Base-by-base conservation (phyloP, 2,329 filamentous ascomycete species). In the Sclerotinia subarctica region DNA sequence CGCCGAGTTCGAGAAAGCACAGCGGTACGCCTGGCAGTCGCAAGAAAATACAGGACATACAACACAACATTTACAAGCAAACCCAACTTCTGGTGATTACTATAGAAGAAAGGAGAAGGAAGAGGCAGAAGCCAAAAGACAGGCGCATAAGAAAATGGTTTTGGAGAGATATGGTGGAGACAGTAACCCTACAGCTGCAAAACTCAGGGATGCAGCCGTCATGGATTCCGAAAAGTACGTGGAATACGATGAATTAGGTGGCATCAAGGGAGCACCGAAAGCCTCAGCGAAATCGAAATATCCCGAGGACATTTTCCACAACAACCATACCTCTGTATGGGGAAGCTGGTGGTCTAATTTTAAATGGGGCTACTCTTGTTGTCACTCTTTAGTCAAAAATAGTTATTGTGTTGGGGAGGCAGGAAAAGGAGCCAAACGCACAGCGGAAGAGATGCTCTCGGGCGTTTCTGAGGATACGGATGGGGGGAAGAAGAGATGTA, bases 271-370 rank as follows among this genome's bases (percentile, higher is more conserved):
- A n/a, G 88, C 88, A 35, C 89, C 90, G 0, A 91, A 90, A 77
- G 86, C 86, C 67, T 85, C 86, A 64, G 90, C 90, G 63, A 94
- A 91, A 78, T 96, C 93, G 52, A 98, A 97, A 78, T 99, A 99
- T 76, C 80, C 89, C 5, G 95, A 99, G 77, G 93, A 99, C 75
- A 84, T 97, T 0, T 82, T 91, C 66, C 86, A 90, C 78, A 94
- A 96, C 81, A 99, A 99, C 76, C 95, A 99, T 80, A 93, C 88
- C 3, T 90, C 90, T 0, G 90, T 97, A 3, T 99, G 93, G 92
- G 95, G 95, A 60, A 97, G 93, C 76, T 99, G 95, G 95, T 99
- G 95, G 95, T 87, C 88, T 65, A 89, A 92, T 76, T 98, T 97
- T 81, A 86, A 90, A 79, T 99, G 95, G 95, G 95, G 95, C 1